phyloP scores from a whole-genome alignment of 1,139 yeast species.

The Pichia sp. region DNA sequence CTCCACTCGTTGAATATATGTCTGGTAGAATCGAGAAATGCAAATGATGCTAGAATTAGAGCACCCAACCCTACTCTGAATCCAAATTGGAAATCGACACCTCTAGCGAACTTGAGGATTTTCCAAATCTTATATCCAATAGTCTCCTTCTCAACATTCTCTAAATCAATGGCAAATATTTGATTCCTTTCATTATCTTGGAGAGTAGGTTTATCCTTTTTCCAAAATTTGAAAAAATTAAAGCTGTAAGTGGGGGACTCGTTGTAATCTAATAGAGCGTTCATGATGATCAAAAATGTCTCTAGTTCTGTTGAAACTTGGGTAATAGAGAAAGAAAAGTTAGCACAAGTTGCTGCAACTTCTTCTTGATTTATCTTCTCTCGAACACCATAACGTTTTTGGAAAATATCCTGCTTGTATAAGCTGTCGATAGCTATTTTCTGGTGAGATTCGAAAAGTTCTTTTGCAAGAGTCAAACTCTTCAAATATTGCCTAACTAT shows the following conservation, averaged over 20 bases:
- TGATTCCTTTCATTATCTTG: constrained; percentile 6
- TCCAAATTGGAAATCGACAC: constrained; percentile 73
- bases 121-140: constrained; percentile 33
- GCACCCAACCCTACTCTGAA: constrained; percentile 77
- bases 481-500: constrained; percentile 37
- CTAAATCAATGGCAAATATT: constrained; percentile 3
- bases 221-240: constrained; percentile 51
- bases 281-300: constrained; percentile 40
- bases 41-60: constrained; percentile 55
- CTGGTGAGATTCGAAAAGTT: constrained; percentile 51
- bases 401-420: constrained; percentile 53
- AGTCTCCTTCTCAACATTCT: constrained; percentile 2
- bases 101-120: constrained; percentile 36
- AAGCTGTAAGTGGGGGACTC: constrained; percentile 30
- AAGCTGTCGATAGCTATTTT: constrained; percentile 47
- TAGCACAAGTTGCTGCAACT: constrained; percentile 80
- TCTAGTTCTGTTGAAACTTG: constrained; percentile 56
- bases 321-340: constrained; percentile 59
- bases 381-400: constrained; percentile 31
- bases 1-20: constrained; percentile 57
- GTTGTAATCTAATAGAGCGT: constrained; percentile 23
- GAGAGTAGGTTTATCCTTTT: constrained; percentile 6
- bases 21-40: constrained; percentile 53
- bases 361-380: constrained; percentile 65
- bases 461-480: constrained; percentile 48